Conservation (phyloP, 495 filamentous ascomycete species). For the Xylaria grammica region DNA sequence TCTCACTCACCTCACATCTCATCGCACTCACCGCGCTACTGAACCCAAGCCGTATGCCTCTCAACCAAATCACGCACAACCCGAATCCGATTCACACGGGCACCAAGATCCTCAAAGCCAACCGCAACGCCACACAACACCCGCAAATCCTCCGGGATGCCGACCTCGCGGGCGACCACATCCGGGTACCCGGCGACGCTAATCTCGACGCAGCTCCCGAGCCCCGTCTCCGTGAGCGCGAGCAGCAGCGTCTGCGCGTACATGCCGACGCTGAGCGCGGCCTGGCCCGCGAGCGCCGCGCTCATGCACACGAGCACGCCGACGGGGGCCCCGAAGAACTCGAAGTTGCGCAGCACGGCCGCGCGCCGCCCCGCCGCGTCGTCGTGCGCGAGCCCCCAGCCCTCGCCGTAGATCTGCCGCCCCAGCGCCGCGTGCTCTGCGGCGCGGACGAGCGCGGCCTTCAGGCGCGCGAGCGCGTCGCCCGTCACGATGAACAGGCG, state of each 20-base stretch:
- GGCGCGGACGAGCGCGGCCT: background rate
- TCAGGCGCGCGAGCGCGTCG: slow-evolving; percentile 5
- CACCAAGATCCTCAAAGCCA: slow-evolving; percentile 16
- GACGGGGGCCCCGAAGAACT: slow-evolving; percentile 30
- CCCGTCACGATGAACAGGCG: slow-evolving; percentile 22
- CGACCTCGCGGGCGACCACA: slow-evolving; percentile 13
- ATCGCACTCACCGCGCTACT: background rate
- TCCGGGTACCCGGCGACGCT: slow-evolving; percentile 23
- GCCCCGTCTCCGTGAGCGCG: slow-evolving; percentile 21
- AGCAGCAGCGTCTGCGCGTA: slow-evolving; percentile 27
- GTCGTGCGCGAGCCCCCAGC: slow-evolving; percentile 26
- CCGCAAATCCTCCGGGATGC: slow-evolving; percentile 21
- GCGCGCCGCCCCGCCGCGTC: slow-evolving; percentile 9
- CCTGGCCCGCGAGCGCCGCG: background rate
- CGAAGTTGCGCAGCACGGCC: slow-evolving; percentile 29
- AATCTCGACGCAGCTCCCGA: slow-evolving; percentile 28
- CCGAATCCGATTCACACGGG: slow-evolving; percentile 16
- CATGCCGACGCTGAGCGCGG: slow-evolving; percentile 26
- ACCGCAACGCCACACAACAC: slow-evolving; percentile 25
- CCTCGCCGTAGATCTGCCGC: slow-evolving; percentile 23
- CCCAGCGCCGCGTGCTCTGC: slow-evolving; percentile 25
- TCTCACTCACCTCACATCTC: background rate
- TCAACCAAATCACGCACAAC: background rate
- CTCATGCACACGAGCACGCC: slow-evolving; percentile 28
- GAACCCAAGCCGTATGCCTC: slow-evolving; percentile 10